Evolutionary conservation across 192 early-diverging fungal species (phyloP).

Genomic region (Coemansia reversa): DNA sequence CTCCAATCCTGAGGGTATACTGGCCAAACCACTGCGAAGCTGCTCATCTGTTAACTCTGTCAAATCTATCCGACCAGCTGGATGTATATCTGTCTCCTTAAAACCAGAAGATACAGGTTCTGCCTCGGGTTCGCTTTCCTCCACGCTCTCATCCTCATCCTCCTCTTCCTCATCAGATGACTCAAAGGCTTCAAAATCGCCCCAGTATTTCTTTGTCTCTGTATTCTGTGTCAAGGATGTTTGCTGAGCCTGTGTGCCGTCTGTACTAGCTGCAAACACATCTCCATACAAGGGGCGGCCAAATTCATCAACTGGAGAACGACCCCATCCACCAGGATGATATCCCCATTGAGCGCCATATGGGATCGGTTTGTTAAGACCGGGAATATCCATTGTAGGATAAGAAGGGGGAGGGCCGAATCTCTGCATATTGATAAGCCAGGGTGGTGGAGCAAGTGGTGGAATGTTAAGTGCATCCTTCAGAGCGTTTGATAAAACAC

Average conservation of each 20-base stretch:
- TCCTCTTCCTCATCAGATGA: constrained; percentile 65
- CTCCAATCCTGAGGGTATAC: constrained; percentile 63
- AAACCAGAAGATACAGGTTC: constrained; percentile 23
- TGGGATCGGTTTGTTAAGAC: constrained; percentile 95
- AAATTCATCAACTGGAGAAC: constrained; percentile 81
- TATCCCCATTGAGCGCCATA: constrained; percentile 98
- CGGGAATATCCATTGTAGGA: constrained; percentile 85
- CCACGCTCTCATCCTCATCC: constrained; percentile 60
- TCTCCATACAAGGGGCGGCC: constrained; percentile 94
- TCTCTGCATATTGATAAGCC: constrained; percentile 98
- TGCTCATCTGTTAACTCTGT: constrained; percentile 55
- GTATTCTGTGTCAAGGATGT: neutral
- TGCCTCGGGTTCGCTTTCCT: constrained; percentile 18
- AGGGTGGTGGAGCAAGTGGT: constrained; percentile 90
- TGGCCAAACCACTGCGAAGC: constrained; percentile 62
- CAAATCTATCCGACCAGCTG: neutral
- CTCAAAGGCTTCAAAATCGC: constrained; percentile 80
- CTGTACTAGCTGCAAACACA: constrained; percentile 76
- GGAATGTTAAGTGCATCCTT: constrained; percentile 87
- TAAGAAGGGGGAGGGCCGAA: constrained; percentile 96
- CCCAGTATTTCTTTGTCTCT: constrained; percentile 68
- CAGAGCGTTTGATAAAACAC: constrained; percentile 80
- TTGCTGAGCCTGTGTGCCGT: constrained; percentile 41
- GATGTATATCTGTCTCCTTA: constrained; percentile 52
- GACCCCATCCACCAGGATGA: constrained; percentile 94